Evolutionary conservation across 345 rosid species (phyloP).

Genomic region (Bruguiera sexangula): DNA sequence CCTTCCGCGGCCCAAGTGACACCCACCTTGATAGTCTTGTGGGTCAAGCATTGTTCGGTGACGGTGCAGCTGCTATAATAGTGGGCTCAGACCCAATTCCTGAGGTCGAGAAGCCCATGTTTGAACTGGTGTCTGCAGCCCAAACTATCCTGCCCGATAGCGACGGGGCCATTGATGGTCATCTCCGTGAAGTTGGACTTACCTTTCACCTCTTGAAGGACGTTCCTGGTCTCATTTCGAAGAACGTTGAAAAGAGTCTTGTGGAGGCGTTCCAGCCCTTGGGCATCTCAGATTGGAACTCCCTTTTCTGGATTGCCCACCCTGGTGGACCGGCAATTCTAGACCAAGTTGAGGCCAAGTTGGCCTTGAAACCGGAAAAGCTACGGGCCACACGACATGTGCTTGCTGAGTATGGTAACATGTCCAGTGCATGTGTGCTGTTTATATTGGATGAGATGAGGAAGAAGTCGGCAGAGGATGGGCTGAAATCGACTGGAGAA

Average conservation of each 20-base stretch:
- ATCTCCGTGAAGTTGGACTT: constrained; percentile 69
- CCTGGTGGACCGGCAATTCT: constrained; percentile 78
- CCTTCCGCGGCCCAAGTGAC: constrained; percentile 81
- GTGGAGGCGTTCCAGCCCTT: constrained; percentile 62
- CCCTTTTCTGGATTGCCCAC: constrained; percentile 75
- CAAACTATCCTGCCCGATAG: constrained; percentile 77
- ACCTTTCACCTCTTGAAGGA: constrained; percentile 63
- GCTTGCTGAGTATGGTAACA: constrained; percentile 67
- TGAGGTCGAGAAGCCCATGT: constrained; percentile 50
- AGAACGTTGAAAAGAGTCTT: constrained; percentile 64
- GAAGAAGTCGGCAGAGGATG: constrained; percentile 49
- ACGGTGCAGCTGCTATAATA: constrained; percentile 65
- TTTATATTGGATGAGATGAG: constrained; percentile 78
- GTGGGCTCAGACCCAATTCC: constrained; percentile 60
- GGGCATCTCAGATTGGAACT: constrained; percentile 76
- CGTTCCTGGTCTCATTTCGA: constrained; percentile 62
- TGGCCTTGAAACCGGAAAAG: constrained; percentile 50
- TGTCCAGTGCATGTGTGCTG: constrained; percentile 80
- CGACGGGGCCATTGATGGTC: constrained; percentile 66
- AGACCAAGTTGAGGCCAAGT: constrained; percentile 52
- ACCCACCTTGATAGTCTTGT: constrained; percentile 66
- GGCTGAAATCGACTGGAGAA: constrained; percentile 64
- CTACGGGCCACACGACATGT: constrained; percentile 58
- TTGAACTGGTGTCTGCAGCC: constrained; percentile 56
- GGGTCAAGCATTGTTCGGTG: constrained; percentile 71